phyloP scores from a whole-genome alignment of 2,329 filamentous ascomycete species.

The Colletotrichum viniferum region DNA sequence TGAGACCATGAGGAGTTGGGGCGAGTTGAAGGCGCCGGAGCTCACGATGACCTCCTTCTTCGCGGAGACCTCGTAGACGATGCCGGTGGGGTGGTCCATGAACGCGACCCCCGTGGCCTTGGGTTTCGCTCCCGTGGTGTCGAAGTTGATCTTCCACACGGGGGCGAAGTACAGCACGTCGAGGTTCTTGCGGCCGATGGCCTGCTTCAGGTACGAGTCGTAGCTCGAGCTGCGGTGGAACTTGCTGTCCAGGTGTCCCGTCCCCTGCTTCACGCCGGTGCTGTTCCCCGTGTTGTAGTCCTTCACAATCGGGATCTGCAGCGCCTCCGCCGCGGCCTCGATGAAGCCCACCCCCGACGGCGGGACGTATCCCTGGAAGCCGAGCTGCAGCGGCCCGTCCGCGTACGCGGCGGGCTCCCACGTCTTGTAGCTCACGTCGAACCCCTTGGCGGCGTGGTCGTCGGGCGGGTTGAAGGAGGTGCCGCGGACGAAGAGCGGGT shows the following conservation, averaged over 20 bases:
- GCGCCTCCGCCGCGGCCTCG: constrained; percentile 23
- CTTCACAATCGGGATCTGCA: constrained; percentile 26
- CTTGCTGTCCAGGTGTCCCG: constrained; percentile 26
- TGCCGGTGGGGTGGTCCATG: constrained; percentile 27
- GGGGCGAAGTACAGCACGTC: constrained; percentile 29
- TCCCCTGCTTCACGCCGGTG: constrained; percentile 31
- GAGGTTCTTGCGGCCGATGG: constrained; percentile 23
- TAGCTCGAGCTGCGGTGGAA: constrained; percentile 29
- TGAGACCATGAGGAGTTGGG: constrained; percentile 23
- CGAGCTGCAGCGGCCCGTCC: constrained; percentile 28
- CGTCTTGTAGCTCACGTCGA: constrained; percentile 29
- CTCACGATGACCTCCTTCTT: constrained; percentile 21
- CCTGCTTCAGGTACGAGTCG: constrained; percentile 27
- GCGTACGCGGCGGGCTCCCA: constrained; percentile 28
- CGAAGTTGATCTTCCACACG: constrained; percentile 23
- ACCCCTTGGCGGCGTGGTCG: constrained; percentile 22
- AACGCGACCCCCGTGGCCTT: constrained; percentile 27
- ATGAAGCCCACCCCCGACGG: constrained; percentile 31
- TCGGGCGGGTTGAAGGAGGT: constrained; percentile 28
- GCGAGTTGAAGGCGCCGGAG: constrained; percentile 21
- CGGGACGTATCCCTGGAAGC: constrained; percentile 31
- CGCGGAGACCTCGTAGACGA: constrained; percentile 19
- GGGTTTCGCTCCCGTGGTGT: constrained; percentile 21
- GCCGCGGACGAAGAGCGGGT: constrained; percentile 27
- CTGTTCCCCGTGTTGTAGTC: constrained; percentile 30